phyloP scores from a whole-genome alignment of 176 grass and related monocot genomes.

The Oryza brachyantha region DNA sequence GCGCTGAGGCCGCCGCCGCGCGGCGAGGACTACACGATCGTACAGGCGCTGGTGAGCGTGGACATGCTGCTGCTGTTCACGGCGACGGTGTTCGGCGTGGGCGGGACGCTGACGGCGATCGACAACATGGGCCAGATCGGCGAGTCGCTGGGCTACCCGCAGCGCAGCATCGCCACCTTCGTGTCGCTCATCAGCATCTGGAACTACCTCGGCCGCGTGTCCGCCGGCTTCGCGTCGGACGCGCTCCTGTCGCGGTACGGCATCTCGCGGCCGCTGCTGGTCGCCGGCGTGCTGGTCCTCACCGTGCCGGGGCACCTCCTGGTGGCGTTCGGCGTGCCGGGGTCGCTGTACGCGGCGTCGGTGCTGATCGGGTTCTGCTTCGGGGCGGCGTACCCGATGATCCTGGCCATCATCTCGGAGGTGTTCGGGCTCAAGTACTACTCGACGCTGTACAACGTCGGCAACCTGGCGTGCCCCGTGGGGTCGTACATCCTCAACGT shows the following conservation, averaged over 20 bases:
- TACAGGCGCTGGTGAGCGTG: slow-evolving; percentile 64
- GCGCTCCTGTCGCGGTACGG: background rate
- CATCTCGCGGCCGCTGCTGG: slow-evolving; percentile 33
- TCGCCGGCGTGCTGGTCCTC: slow-evolving; percentile 29
- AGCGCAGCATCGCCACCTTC: slow-evolving; percentile 40
- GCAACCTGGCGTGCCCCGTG: slow-evolving; percentile 24
- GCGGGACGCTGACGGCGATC: slow-evolving; percentile 56
- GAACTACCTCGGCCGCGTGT: slow-evolving; percentile 29
- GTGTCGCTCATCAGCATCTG: slow-evolving; percentile 28
- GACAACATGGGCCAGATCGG: slow-evolving; percentile 74
- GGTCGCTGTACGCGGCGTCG: slow-evolving; percentile 41
- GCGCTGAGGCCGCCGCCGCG: slow-evolving; percentile 31
- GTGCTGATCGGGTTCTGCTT: slow-evolving; percentile 46
- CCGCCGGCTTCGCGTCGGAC: background rate
- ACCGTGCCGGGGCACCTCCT: slow-evolving; percentile 31
- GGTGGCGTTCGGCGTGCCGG: slow-evolving; percentile 35
- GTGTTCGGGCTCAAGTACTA: slow-evolving; percentile 55
- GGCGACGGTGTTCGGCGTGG: slow-evolving; percentile 44
- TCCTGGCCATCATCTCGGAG: slow-evolving; percentile 43
- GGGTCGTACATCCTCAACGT: slow-evolving; percentile 53
- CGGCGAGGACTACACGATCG: slow-evolving; percentile 81
- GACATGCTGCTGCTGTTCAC: slow-evolving; percentile 75
- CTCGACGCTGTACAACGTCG: slow-evolving; percentile 48
- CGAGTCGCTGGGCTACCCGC: slow-evolving; percentile 50
- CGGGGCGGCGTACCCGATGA: slow-evolving; percentile 35